Base-by-base conservation (phyloP, 352 stramenopile genomes). In the Phytophthora pluvialis region DNA sequence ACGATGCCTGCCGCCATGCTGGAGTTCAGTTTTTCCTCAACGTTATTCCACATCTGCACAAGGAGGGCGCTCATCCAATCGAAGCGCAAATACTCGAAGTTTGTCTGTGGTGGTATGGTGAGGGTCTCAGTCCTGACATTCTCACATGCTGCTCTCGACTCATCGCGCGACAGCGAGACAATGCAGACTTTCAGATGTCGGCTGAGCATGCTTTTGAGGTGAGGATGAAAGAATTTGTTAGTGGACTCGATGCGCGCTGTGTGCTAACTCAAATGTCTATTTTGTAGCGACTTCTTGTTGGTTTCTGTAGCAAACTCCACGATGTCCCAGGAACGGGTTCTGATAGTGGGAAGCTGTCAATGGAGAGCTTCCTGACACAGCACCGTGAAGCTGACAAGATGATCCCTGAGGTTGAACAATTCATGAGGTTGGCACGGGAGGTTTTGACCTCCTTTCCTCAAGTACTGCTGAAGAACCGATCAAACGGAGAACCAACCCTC, bases 1-100 rank as follows among this genome's bases (percentile, higher is more conserved):
- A 78, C 10, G 25, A 65, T 7, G 45, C 16, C 0, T 90, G 78
- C 39, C 65, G 80, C 25, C 52, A 63, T 25, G 68, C 62, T 39
- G 70, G 69, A 0, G 51, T 88, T 47, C 78, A 78, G 33, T 88
- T 85, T 51, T 92, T 92, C 38, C 63, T 82, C 21, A 77, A 72
- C 21, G 67, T 79, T 5, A 64, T 83, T 29, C 51, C 73, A 15
- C 47, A 61, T 42, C 38, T 83, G 5, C 43, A 57, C 18, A 64
- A 62, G 6, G 33, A 50, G 1, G 49, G 38, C 18, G 40, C 52
- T 29, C 43, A 52, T 26, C 39, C 51, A 6, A 78, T 88, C 9
- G 65, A 85, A 58, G 51, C 56, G 3, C 67, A 82, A 60, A 73
- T 88, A 18, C 45, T 88, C 4, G 76, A 83, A 10, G 42, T 74